Evolutionary conservation across 345 rosid genomes (phyloP).

Genomic region (Populus deltoides): DNA sequence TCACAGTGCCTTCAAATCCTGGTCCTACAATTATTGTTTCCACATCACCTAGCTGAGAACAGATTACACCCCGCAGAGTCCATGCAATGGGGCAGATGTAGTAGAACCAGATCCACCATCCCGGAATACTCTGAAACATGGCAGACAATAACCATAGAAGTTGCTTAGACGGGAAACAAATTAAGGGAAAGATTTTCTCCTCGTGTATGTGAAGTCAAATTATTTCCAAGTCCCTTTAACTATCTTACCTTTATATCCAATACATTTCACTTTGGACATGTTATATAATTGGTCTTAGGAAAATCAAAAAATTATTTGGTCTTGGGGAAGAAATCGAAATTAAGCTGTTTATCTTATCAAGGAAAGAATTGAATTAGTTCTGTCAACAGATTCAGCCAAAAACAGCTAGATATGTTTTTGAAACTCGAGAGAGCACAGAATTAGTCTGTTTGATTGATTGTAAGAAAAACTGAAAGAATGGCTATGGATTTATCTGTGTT

Average conservation of each 20-base stretch:
- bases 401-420: too few species aligned
- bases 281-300: too few species aligned
- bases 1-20: constrained; percentile 55
- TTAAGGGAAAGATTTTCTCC: neutral
- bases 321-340: too few species aligned
- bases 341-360: too few species aligned
- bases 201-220: too few species aligned
- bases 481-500: neutral
- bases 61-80: constrained; percentile 71
- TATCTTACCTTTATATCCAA: too few species aligned
- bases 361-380: too few species aligned
- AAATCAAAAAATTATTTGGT: too few species aligned
- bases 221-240: too few species aligned
- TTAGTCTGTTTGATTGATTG: neutral
- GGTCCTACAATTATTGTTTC: constrained; percentile 57
- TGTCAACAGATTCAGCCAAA: too few species aligned
- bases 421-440: too few species aligned
- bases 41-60: constrained; percentile 86
- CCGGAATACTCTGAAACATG: constrained; percentile 61
- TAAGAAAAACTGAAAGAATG: neutral
- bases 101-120: constrained; percentile 99
- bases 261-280: too few species aligned
- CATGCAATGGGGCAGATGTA: constrained; percentile 88
- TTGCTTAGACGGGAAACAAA: neutral
- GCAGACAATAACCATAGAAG: neutral